Conservation (phyloP, 139 green algal genomes). For the Haematococcus sp. region DNA sequence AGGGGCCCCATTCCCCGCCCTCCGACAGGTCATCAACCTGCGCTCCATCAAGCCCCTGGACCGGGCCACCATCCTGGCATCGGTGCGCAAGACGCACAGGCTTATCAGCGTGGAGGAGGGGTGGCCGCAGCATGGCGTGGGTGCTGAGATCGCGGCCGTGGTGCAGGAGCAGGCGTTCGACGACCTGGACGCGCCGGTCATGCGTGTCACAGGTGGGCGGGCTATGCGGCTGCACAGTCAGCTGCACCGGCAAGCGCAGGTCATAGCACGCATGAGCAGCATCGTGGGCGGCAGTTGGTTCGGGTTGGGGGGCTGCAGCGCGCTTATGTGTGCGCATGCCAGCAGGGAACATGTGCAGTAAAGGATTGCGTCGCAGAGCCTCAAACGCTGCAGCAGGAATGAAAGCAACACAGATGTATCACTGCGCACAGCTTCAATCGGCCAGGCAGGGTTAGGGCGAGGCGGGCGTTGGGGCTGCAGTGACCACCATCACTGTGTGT, state of each 20-base stretch:
- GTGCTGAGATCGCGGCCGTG: slow-evolving; percentile 76
- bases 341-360: not conserved
- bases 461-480: too few species aligned
- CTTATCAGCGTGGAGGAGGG: slow-evolving; percentile 94
- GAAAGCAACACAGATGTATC: too few species aligned
- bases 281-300: too few species aligned
- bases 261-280: not conserved
- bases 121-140: slow-evolving; percentile 93
- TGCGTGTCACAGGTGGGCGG: slow-evolving; percentile 80
- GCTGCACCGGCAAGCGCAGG: not conserved
- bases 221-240: too few species aligned
- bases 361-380: too few species aligned
- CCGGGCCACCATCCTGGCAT: slow-evolving; percentile 77
- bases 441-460: too few species aligned
- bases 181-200: slow-evolving; percentile 92
- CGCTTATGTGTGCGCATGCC: not conserved
- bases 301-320: not conserved
- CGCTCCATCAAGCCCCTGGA: slow-evolving; percentile 93
- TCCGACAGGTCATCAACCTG: slow-evolving; percentile 95
- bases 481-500: too few species aligned
- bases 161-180: slow-evolving; percentile 95
- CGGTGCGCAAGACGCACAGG: slow-evolving; percentile 87
- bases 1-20: too few species aligned
- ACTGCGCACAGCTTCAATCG: too few species aligned
- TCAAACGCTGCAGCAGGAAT: too few species aligned